Evolutionary conservation across 306 rosid genomes (phyloP), one percentile per base, ranked within the genome.

Genomic region (Rosa persica): DNA sequence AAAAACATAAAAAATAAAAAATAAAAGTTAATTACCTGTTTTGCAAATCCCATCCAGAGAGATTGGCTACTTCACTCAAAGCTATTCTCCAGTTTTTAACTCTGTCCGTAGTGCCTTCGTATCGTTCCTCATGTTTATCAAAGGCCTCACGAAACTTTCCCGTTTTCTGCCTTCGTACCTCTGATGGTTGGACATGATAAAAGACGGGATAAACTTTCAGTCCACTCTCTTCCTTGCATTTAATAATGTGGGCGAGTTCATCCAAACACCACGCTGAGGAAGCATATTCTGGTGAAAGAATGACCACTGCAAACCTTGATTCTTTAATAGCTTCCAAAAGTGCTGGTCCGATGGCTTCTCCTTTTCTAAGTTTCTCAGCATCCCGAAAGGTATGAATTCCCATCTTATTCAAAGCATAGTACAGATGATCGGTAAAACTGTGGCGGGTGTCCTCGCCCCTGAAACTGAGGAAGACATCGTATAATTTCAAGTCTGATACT

Each of bases 391-490:
- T 19, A 38, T 2, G 8, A 27, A 67, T 38, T 67, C 71, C 71
- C 39, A 8, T 39, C 46, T 17, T 6, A 19, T 8, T 67, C 71
- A 67, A n/a, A 39, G 27, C 48, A 8, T 3, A 6, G 48, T 38
- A 39, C 4, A 67, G 4, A 67, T 3, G 25, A 0, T 67, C 47
- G 0, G 48, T 39, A 67, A 67, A 67, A 0, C 15, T 4, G 1
- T 67, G 12, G 81, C 76, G 38, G 58, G 62, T 78, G 76, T 66
- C 75, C 20, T 19, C 16, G 1, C 58, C 17, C 1, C 40, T 22
- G 38, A 39, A 34, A 67, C 71, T 67, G 47, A 67, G 71, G 71
- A 67, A 67, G 25, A 67, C 71, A 2, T 67, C 71, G 39, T 67
- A 0, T 30, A 30, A 30, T 30, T 30, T 30, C 36, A 30, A 30